Base-by-base conservation (phyloP, 2,329 filamentous ascomycete genomes). In the Capronia coronata region DNA sequence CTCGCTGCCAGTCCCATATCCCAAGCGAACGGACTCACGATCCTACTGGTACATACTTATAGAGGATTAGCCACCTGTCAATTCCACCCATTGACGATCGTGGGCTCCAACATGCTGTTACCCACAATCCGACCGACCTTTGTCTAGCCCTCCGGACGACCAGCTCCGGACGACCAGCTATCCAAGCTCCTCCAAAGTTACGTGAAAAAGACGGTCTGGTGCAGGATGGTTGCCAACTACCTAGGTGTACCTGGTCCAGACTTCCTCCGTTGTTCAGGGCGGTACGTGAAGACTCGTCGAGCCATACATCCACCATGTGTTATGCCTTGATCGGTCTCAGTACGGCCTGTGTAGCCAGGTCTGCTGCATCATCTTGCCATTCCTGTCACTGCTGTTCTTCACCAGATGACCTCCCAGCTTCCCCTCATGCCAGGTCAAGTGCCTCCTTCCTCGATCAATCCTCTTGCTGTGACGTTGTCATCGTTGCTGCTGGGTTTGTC, bases 391-490 rank as follows among this genome's bases (percentile, higher is more conserved):
- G 7, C 18, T 3, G 6, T 19, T 37, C 16, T 19, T 9, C 19
- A 37, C 34, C 34, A 37, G 34, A 16, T 37, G 34, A 37, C 14
- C 16, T 18, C 19, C 18, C 18, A 19, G 19, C 19, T 37, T 37
- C 34, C 34, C 34, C 34, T 37, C 34, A 37, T 19, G 34, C 11
- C 34, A 37, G 34, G 34, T 37, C 34, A 37, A 37, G 34, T 37
- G 34, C 34, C 18, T 37, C 34, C 34, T 37, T 37, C 34, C 34
- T 37, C 14, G 19, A 37, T 16, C 34, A 37, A 37, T 37, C 34
- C 14, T 14, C 34, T 37, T 37, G 34, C 14, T 18, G 34, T 13
- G 34, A 37, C 14, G n/a, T 7, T 8, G 34, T 37, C 34, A 19
- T 37, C 34, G 14, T 43, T 43, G 23, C 40, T 32, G n/a, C 25